These are phyloP conservation scores for Botrytis sinoallii DNA, from an alignment of 2,329 filamentous ascomycete genomes.

Conservation along the genomic window DNA sequence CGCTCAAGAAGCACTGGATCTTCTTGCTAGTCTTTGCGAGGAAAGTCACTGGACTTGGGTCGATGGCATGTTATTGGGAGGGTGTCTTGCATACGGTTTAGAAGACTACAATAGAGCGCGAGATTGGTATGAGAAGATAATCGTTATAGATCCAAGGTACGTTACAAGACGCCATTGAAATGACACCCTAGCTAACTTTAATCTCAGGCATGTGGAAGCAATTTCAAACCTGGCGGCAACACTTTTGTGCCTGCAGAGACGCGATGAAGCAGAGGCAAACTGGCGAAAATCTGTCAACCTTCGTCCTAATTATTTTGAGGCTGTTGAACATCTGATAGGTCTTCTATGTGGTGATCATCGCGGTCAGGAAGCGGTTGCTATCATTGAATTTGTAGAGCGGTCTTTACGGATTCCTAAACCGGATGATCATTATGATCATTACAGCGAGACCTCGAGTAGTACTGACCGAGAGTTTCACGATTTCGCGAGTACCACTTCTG, in stretches of 20 bases:
- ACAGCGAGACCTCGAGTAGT: conserved; percentile 59
- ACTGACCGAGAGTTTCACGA: conserved; percentile 36
- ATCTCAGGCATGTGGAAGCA: conserved; percentile 71
- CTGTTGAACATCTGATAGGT: conserved; percentile 89
- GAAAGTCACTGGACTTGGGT: conserved; percentile 85
- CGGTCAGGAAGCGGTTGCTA: conserved; percentile 77
- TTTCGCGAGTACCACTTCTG: conserved; percentile 30
- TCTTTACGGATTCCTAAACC: conserved; percentile 55
- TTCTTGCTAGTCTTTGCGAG: conserved; percentile 71
- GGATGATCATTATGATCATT: conserved; percentile 51
- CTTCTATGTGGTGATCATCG: conserved; percentile 79
- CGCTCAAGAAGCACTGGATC: conserved; percentile 64
- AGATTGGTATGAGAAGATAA: conserved; percentile 68
- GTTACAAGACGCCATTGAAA: conserved; percentile 26
- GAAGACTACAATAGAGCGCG: conserved; percentile 77
- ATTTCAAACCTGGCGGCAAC: conserved; percentile 92
- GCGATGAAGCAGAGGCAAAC: conserved; percentile 77
- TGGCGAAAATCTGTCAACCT: conserved; percentile 83
- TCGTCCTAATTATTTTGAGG: conserved; percentile 87
- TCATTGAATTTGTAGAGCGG: conserved; percentile 82
- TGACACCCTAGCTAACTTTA: conserved; percentile 15
- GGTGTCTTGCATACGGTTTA: conserved; percentile 87
- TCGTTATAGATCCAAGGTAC: conserved; percentile 54
- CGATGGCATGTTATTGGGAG: conserved; percentile 86
- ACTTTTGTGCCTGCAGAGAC: conserved; percentile 76